Base-by-base conservation (phyloP, 352 stramenopile genomes). In the Pythium phragmitis region DNA sequence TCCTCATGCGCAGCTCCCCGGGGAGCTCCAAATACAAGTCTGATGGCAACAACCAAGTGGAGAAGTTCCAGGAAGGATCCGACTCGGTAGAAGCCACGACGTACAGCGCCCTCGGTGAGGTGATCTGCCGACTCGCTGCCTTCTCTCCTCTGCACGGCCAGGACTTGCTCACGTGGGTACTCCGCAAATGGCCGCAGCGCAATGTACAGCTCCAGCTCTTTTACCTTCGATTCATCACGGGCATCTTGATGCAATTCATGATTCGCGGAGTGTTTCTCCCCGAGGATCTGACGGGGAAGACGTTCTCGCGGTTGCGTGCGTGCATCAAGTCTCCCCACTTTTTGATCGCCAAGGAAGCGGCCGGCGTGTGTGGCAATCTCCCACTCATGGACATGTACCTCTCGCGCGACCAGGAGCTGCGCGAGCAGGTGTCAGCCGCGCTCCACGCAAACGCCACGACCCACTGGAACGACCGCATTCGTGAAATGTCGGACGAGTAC, bases 391-490 rank as follows among this genome's bases (percentile, higher is more conserved):
- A 78, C 56, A 45, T 92, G 55, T 88, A 88, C 59, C 51, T 94
- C 19, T 79, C 82, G 1, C 69, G 71, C 23, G 70, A 94, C 67
- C 76, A 77, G 46, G 46, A 64, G 2, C 63, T 89, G 41, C 76
- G 83, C 33, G 82, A 89, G 58, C 79, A 76, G 52, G 68, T 94
- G 23, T 74, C 82, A 28, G 79, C 74, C 0, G 81, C 79, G 13
- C 70, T 94, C 42, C 85, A 94, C 47, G 74, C 79, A 41, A 94
- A 85, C 60, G 74, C 82, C 48, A 76, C 60, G 0, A 63, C 62
- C 9, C 85, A 94, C 65, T 94, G 85, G 85, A 91, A 92, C 73
- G 68, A 78, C 57, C 80, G 79, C 64, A 88, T 94, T 63, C 82
- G 84, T 37, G 69, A 88, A 68, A 74, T 90, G 57, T 89, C 82